Percentiles rank a stretch among this genome's conserved stretches.
Conservation (phyloP, 495 filamentous ascomycete species). For the Aspergillus nidulans region DNA sequence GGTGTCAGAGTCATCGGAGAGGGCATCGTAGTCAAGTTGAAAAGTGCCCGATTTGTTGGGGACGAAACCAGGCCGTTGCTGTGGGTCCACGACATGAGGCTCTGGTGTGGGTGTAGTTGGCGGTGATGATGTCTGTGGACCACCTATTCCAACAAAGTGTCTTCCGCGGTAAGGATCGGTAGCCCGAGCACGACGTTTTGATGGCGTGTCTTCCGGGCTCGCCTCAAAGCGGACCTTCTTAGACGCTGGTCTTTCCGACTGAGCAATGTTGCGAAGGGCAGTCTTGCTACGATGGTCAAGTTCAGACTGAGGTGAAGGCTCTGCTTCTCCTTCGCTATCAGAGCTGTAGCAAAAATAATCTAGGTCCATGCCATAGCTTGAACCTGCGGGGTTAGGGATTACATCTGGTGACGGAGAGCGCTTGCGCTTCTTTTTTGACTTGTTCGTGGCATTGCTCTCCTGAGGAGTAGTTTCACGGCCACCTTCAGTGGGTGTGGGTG, state of each 20-base stretch:
- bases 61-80: conserved; percentile 20
- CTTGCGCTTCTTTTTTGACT: conserved; percentile 34
- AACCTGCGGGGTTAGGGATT: conserved; percentile 42
- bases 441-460: background rate
- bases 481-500: background rate
- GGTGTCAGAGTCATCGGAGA: conserved; percentile 19
- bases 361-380: conserved; percentile 41
- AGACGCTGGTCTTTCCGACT: conserved; percentile 19
- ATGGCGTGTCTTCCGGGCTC: conserved; percentile 28
- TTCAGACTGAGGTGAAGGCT: conserved; percentile 9
- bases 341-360: conserved; percentile 39
- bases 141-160: conserved; percentile 22
- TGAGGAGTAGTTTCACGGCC: conserved; percentile 6
- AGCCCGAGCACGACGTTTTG: conserved; percentile 21
- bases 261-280: conserved; percentile 14
- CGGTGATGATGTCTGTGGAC: conserved; percentile 2
- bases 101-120: conserved; percentile 15
- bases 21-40: conserved; percentile 23
- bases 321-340: conserved; percentile 27
- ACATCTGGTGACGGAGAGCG: conserved; percentile 37
- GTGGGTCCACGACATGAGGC: conserved; percentile 3
- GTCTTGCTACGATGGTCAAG: conserved; percentile 11
- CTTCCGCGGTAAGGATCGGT: conserved; percentile 23
- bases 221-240: conserved; percentile 30
- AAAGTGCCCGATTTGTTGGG: conserved; percentile 27